A percentile compares a stretch with the other conserved stretches of the same genome.
Conservation (phyloP, 352 stramenopile species). For the Globisporangium cystogenes region DNA sequence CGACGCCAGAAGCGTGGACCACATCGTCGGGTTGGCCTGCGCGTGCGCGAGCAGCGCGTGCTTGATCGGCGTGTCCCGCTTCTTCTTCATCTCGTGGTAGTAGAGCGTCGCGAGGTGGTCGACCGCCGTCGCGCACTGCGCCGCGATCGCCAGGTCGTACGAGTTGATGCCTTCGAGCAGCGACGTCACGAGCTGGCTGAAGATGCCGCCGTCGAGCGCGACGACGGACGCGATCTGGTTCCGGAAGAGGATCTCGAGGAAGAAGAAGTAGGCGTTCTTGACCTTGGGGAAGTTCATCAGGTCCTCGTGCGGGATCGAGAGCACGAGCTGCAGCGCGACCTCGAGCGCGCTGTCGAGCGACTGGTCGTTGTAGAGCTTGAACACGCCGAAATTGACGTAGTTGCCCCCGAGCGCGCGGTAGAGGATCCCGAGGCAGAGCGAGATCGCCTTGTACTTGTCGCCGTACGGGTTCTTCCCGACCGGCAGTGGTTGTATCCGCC, state of each 20-base stretch:
- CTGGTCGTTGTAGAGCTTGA: slow-evolving; percentile 98
- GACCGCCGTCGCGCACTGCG: slow-evolving; percentile 94
- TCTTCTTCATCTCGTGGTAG: slow-evolving; percentile 96
- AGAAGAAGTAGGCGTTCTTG: slow-evolving; percentile 97
- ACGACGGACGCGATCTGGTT: slow-evolving; percentile 96
- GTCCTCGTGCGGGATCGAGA: slow-evolving; percentile 95
- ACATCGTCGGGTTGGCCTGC: slow-evolving; percentile 91
- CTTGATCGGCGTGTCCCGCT: slow-evolving; percentile 94
- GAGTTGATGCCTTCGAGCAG: slow-evolving; percentile 87
- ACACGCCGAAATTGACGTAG: slow-evolving; percentile 99
- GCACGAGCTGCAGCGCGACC: slow-evolving; percentile 91
- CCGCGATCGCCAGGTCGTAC: slow-evolving; percentile 90
- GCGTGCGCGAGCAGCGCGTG: slow-evolving; percentile 90
- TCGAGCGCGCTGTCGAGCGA: slow-evolving; percentile 93
- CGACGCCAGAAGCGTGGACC: slow-evolving; percentile 78
- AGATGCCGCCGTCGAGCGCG: slow-evolving; percentile 90
- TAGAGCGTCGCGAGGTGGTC: slow-evolving; percentile 91
- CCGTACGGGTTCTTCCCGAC: slow-evolving; percentile 91
- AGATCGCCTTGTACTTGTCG: slow-evolving; percentile 97
- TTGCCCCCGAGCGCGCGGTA: slow-evolving; percentile 89
- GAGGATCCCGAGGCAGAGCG: slow-evolving; percentile 90
- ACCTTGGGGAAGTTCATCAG: slow-evolving; percentile 97
- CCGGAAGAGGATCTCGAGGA: slow-evolving; percentile 97
- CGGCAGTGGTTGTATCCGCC: slow-evolving; percentile 76
- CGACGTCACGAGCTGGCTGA: slow-evolving; percentile 95